A percentile compares a stretch with the other conserved stretches of the same genome.
These are phyloP conservation scores for Pisolithus albus DNA, from an alignment of 768 basidiomycete genomes.

Conservation along the genomic window DNA sequence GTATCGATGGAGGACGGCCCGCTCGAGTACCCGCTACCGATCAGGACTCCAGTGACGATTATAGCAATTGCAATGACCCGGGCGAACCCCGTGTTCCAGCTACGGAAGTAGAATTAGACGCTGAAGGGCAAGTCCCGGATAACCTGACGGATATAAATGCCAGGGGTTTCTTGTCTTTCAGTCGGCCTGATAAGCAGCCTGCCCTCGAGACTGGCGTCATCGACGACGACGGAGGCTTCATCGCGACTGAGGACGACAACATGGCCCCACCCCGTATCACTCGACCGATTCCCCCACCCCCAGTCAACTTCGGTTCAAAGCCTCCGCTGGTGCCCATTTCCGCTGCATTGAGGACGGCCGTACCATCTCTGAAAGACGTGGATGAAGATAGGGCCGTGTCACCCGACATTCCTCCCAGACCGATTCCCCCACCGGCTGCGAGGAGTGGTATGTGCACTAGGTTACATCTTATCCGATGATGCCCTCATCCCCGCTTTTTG, in stretches of 20 bases:
- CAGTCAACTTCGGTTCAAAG: slow-evolving; percentile 21
- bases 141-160: neutral
- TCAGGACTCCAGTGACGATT: neutral
- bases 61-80: neutral
- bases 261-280: slow-evolving; percentile 27
- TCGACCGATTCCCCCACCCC: slow-evolving; percentile 28
- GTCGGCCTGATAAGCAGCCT: neutral
- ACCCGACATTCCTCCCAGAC: slow-evolving; percentile 25
- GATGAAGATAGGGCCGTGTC: slow-evolving; percentile 23
- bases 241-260: slow-evolving; percentile 11
- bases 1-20: neutral
- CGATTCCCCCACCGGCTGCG: slow-evolving; percentile 22
- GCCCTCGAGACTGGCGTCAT: slow-evolving; percentile 8
- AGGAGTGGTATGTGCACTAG: slow-evolving; percentile 19
- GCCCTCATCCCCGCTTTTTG: slow-evolving; percentile 4
- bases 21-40: too few species aligned
- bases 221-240: neutral
- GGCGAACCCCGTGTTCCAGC: neutral
- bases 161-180: neutral
- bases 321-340: slow-evolving; percentile 8
- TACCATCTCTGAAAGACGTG: slow-evolving; percentile 10
- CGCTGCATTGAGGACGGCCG: slow-evolving; percentile 9
- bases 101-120: neutral
- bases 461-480: neutral
- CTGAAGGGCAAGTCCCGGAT: neutral